These are phyloP conservation scores for Gonapodya sp. DNA, from an alignment of 192 early-diverging fungal genomes.

Conservation along the genomic window DNA sequence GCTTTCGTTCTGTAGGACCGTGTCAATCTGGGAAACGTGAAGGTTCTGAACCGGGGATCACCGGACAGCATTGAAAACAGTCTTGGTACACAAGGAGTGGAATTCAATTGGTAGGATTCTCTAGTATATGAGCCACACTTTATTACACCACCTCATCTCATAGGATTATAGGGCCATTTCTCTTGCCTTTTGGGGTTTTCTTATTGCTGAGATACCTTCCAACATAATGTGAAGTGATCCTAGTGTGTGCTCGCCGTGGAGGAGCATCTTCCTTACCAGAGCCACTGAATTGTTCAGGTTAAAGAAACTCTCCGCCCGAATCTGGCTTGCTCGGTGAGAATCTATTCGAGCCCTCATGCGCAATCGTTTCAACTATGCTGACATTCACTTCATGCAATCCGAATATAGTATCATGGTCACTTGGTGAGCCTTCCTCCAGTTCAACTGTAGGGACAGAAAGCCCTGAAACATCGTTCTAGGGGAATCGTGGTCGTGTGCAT, in stretches of 20 bases:
- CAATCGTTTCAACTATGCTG: too few species aligned
- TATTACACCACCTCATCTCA: background rate
- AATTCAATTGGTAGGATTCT: background rate
- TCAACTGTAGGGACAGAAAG: background rate
- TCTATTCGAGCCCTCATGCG: too few species aligned
- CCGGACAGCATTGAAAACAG: background rate
- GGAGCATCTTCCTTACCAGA: too few species aligned
- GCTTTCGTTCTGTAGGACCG: background rate
- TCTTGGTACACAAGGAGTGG: background rate
- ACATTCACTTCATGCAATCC: too few species aligned
- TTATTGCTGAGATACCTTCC: background rate
- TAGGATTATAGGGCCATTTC: background rate
- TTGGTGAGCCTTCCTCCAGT: background rate
- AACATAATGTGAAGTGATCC: background rate
- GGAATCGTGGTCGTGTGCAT: constrained; percentile 40
- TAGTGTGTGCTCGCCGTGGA: too few species aligned
- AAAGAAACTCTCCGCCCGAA: background rate
- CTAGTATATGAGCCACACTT: background rate
- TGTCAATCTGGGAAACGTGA: background rate
- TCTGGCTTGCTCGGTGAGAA: background rate
- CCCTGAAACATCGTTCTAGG: constrained; percentile 25
- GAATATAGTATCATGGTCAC: background rate
- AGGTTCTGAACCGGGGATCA: background rate
- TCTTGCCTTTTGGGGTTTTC: background rate
- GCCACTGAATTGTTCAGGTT: background rate